Base-by-base conservation (phyloP, 1,139 yeast species). In the Protomyces gravidus region DNA sequence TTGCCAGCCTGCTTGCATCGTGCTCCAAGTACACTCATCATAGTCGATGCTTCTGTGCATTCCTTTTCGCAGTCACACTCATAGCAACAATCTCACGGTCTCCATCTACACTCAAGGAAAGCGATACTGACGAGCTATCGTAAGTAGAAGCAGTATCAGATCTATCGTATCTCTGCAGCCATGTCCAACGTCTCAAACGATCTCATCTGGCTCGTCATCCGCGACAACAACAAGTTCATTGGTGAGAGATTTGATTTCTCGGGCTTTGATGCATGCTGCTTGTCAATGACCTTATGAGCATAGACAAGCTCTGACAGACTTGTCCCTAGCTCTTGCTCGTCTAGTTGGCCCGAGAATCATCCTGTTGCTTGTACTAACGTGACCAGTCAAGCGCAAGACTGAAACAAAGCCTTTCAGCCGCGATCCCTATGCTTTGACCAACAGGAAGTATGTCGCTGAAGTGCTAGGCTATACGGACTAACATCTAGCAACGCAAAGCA, bases 371-470 rank as follows among this genome's bases (percentile, higher is more conserved):
- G 17, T 36, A 9, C 42, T 36, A 23, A 36, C 42, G 9, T n/a
- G 11, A 36, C 9, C 19, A 36, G 42, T 53, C 39, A 53, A 53
- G 51, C 58, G 58, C 47, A 50, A 50, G 28, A 53, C 47, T 36
- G 55, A 51, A 67, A 15, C 19, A 13, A 77, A 1, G 77, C 77
- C 27, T 81, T 73, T 77, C 71, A 77, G 80, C 65, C 70, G 73
- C 62, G 82, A 78, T 72, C 80, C 81, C 66, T 71, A 78, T 68
- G 78, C 78, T 75, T 71, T 74, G 65, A 69, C 75, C 63, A 77
- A 76, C 68, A 71, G 72, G 67, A 75, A 78, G 32, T 28, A 28
- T 2, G 32, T 28, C 32, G 32, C 2, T 13, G 78, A 13, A 9
- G 2, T 28, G 13, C 32, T 13, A 28, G 13, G 32, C 32, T 28